Base-by-base conservation (phyloP, 2,329 filamentous ascomycete genomes). In the Trichophyton schoenleinii region DNA sequence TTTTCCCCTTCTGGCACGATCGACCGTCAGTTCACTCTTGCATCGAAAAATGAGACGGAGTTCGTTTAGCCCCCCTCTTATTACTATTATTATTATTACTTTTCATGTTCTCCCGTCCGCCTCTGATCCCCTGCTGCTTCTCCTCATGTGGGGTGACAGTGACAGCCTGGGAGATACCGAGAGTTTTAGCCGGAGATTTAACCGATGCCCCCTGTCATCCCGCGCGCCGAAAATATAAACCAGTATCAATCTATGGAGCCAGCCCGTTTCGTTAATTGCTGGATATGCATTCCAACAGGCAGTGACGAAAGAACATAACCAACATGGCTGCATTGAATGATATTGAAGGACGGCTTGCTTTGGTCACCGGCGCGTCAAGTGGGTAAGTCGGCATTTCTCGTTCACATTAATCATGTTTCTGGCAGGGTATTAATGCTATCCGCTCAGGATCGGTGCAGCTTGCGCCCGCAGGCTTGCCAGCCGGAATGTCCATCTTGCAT, bases 321-420 rank as follows among this genome's bases (percentile, higher is more conserved):
- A 66, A 52, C 60, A 69, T 68, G 66, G 62, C 66, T 8, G 62
- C 66, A 20, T 70, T 75, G 55, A 80, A 81, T 64, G 74, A 79
- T 57, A 73, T 85, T 62, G 73, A 73, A 44, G 81, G 81, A 62
- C 75, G 79, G 59, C 71, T 85, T 49, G 83, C 81, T 52, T 75
- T 85, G 7, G 78, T 85, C 55, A 85, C 83, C 1, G 83, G 83
- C 49, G 83, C 82, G 55, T 84, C 81, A 59, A 81, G 81, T 67
- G 82, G 83, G 82, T 83, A 72, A 70, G 72, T 66, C 25, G 46
- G n/a, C 15, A 8, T 36, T 38, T 41, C 22, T 36, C 11, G 15
- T 15, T 8, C 20, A 15, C 48, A 36, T 36, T 13, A 13, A 36
- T 13, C 11, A 36, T 36, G 34, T 22, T n/a, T 46, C 28, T 53